Evolutionary conservation across 257 asterid genomes (phyloP).

Genomic region (Solanum appendiculatum): DNA sequence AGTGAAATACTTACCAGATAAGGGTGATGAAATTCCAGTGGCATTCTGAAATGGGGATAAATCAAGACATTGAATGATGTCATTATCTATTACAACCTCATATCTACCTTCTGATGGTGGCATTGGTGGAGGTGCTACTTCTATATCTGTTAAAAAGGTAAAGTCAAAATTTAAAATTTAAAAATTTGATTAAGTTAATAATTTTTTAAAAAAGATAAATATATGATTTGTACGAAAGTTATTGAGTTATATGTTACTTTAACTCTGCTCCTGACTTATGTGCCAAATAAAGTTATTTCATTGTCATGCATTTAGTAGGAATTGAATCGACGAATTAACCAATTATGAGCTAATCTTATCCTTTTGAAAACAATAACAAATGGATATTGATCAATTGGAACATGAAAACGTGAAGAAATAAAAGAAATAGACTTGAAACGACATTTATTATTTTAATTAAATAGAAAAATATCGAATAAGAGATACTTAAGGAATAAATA

Average conservation of each 20-base stretch:
- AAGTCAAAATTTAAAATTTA: neutral
- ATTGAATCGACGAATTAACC: too few relatives aligned
- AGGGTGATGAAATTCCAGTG: constrained; percentile 39
- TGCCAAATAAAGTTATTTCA: too few relatives aligned
- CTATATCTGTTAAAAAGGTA: constrained; percentile 17
- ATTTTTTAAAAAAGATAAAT: too few relatives aligned
- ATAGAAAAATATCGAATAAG: too few relatives aligned
- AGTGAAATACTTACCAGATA: constrained; percentile 22
- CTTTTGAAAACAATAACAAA: neutral
- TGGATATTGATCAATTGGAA: neutral
- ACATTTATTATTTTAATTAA: too few relatives aligned
- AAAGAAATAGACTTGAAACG: neutral
- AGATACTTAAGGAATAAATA: too few relatives aligned
- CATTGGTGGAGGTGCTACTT: constrained; percentile 52
- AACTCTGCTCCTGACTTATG: too few relatives aligned
- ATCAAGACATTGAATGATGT: constrained; percentile 39
- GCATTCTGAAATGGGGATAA: constrained; percentile 45
- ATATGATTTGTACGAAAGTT: too few relatives aligned
- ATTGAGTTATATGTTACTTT: too few relatives aligned
- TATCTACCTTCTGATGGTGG: constrained; percentile 63
- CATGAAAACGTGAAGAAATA: neutral
- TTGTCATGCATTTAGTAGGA: too few relatives aligned
- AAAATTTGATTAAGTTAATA: too few relatives aligned
- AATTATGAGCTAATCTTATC: neutral
- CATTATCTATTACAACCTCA: constrained; percentile 65